phyloP scores from a whole-genome alignment of 2,329 filamentous ascomycete genomes.

The Penicillium sp. region DNA sequence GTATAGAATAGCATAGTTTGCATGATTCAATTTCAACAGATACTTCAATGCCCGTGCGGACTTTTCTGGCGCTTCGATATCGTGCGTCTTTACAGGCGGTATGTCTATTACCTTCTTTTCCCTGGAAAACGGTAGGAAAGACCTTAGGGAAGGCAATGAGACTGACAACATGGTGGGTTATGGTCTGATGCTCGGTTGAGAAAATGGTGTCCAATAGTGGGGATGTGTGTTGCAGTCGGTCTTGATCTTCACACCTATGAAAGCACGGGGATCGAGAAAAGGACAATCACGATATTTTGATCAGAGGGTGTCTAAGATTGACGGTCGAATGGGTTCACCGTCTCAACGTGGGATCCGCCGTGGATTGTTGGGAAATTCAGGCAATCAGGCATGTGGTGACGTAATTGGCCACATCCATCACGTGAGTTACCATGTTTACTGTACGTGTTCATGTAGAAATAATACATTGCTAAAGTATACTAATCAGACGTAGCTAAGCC shows the following conservation, averaged over 20 bases:
- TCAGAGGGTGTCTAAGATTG: not conserved
- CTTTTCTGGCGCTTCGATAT: slow-evolving; percentile 78
- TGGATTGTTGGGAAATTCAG: slow-evolving; percentile 22
- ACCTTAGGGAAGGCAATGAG: slow-evolving; percentile 27
- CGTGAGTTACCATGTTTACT: not conserved
- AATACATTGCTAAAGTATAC: not conserved
- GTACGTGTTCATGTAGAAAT: not conserved
- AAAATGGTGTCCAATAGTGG: not conserved
- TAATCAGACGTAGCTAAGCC: not conserved
- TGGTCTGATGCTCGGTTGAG: not conserved
- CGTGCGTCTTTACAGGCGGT: slow-evolving; percentile 70
- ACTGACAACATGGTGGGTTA: not conserved
- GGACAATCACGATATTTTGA: not conserved
- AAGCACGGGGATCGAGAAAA: not conserved
- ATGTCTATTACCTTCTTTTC: slow-evolving; percentile 47
- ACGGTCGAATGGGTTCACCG: slow-evolving; percentile 2
- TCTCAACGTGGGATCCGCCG: slow-evolving; percentile 11
- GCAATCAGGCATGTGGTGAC: slow-evolving; percentile 6
- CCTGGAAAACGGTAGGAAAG: slow-evolving; percentile 27
- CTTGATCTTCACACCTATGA: not conserved
- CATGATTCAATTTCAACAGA: slow-evolving; percentile 86
- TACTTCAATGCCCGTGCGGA: slow-evolving; percentile 83
- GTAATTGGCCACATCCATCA: not conserved
- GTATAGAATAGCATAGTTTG: slow-evolving; percentile 82
- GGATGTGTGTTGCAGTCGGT: not conserved